These are phyloP conservation scores for Microstegium vimineum DNA, from an alignment of 176 grass and related monocot genomes.

Conservation along the genomic window DNA sequence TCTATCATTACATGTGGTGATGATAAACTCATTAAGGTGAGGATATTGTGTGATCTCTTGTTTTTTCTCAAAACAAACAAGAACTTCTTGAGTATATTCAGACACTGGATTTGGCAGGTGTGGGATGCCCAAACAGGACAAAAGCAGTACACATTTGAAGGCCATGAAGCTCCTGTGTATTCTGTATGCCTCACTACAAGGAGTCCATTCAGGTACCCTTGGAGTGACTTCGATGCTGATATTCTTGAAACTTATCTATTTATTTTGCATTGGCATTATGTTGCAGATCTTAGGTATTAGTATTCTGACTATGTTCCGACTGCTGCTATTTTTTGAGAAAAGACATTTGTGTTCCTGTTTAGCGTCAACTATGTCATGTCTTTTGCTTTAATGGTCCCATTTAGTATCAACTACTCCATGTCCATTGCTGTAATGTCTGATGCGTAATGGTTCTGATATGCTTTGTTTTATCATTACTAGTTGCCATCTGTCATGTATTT, in stretches of 20 bases:
- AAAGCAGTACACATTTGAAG: slow-evolving; percentile 97
- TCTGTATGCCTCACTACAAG: slow-evolving; percentile 98
- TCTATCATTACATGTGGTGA: slow-evolving; percentile 99
- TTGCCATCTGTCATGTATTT: neutral
- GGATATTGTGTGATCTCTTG: slow-evolving; percentile 12
- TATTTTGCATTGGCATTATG: neutral
- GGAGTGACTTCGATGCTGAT: neutral
- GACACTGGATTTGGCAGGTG: slow-evolving; percentile 54
- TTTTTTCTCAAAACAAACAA: slow-evolving; percentile 8
- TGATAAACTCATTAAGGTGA: slow-evolving; percentile 96
- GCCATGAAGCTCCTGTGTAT: slow-evolving; percentile 93
- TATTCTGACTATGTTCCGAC: slow-evolving; percentile 5
- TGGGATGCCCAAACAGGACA: slow-evolving; percentile 97
- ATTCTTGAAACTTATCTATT: slow-evolving; percentile 12
- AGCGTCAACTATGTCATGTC: neutral
- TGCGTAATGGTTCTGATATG: neutral
- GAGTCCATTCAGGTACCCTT: slow-evolving; percentile 90
- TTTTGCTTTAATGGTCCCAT: neutral
- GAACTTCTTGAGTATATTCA: neutral
- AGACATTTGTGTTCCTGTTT: neutral
- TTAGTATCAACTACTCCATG: slow-evolving; percentile 1
- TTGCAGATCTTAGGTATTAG: neutral
- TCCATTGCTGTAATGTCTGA: slow-evolving; percentile 8
- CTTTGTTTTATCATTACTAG: neutral
- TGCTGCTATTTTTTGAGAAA: slow-evolving; percentile 7